Conservation (phyloP, 371 early-diverging fungal species). For the Batkoa obscura region DNA sequence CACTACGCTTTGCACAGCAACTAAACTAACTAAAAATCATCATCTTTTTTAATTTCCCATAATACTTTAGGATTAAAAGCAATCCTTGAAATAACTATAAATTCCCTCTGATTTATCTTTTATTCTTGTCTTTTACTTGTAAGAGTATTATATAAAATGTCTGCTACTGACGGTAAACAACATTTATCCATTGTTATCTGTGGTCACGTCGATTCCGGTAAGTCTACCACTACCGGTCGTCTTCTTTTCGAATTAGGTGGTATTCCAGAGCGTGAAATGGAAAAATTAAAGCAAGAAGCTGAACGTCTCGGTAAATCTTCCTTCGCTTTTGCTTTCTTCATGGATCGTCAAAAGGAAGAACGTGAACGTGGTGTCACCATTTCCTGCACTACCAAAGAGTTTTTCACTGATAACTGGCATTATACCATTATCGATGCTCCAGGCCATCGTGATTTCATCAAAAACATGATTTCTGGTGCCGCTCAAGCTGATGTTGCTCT, state of each 20-base stretch:
- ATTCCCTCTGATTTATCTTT: too few relatives aligned
- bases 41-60: too few relatives aligned
- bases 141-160: not conserved
- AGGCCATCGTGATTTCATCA: constrained; percentile 97
- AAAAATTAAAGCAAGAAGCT: constrained; percentile 99
- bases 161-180: constrained; percentile 6
- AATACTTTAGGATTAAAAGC: too few relatives aligned
- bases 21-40: too few relatives aligned
- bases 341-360: constrained; percentile 95
- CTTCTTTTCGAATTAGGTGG: constrained; percentile 98
- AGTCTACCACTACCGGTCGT: constrained; percentile 91
- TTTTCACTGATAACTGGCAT: constrained; percentile 56
- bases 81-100: too few relatives aligned
- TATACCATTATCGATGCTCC: constrained; percentile 94
- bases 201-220: constrained; percentile 99
- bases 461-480: constrained; percentile 99
- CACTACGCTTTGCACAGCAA: too few relatives aligned
- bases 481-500: constrained; percentile 90
- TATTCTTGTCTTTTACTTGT: too few relatives aligned
- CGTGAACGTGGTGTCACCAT: constrained; percentile 96
- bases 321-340: constrained; percentile 94
- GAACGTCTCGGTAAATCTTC: constrained; percentile 97
- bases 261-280: constrained; percentile 98
- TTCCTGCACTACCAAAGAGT: constrained; percentile 80
- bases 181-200: constrained; percentile 68